Base-by-base conservation (phyloP, 371 early-diverging fungal genomes). In the Syncephalastrum contaminatum region DNA sequence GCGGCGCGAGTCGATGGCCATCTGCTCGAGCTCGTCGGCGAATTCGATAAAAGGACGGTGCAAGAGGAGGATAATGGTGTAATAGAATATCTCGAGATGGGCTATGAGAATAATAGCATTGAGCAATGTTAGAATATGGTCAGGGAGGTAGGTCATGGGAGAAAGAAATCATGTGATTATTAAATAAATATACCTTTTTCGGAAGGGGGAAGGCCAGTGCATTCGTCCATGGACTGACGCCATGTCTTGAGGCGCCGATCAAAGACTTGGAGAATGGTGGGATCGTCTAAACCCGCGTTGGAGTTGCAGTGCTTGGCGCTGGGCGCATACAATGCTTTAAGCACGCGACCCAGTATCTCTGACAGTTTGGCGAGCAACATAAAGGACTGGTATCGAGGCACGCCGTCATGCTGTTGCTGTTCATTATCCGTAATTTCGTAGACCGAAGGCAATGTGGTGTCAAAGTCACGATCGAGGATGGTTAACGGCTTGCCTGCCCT, bases 31-130 rank as follows among this genome's bases (percentile, higher is more conserved):
- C 36, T 30, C 36, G 36, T 30, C 36, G 10, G 36, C 36, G 36
- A 67, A 53, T 43, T 72, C 59, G 12, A 71, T 63, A 60, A 79
- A 86, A 0, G 84, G 86, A 40, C 85, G 63, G 60, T 83, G 85
- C 19, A 84, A 59, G 20, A 86, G 54, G 22, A 84, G 59, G 46
- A 81, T 53, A 6, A 76, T 59, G 15, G 78, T 77, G 49, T 82
- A 70, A 42, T 82, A 82, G 15, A 70, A 75, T 59, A 85, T 69
- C 18, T 72, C 70, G 21, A 83, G 50, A 41, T 73, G 76, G 19
- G 70, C 80, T 62, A 67, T 30, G 7, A 30, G 36, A 12, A 30
- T 30, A 12, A 30, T 30, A 30, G 36, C 36, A 30, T 30, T 12
- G 10, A 30, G 36, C 12, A 30, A 30, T 10, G 36, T 30, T 30